Conservation (phyloP, 139 green algal genomes). For the Chlamydomonas schloesseri region DNA sequence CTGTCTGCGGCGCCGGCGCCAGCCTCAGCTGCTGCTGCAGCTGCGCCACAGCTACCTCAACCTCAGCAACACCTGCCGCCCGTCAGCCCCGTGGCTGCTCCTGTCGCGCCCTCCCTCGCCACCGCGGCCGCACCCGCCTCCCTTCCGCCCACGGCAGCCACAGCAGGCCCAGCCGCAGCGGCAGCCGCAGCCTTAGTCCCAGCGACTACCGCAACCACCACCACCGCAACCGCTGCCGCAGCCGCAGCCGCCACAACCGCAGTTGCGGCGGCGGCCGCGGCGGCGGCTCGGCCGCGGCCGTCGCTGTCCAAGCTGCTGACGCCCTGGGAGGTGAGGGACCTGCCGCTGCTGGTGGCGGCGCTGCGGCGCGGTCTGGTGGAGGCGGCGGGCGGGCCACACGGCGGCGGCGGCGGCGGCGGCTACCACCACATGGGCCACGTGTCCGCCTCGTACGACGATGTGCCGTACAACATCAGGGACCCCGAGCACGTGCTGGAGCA, state of each 20-base stretch:
- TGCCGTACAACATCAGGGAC: slow-evolving; percentile 25
- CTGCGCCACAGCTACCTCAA: neutral
- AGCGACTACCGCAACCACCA: neutral
- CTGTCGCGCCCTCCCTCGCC: no score
- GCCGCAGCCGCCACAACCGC: neutral
- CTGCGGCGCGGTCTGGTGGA: slow-evolving; percentile 23
- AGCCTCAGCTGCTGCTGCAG: neutral
- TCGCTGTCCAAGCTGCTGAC: slow-evolving; percentile 14
- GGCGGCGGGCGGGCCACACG: no score
- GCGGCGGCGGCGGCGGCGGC: no score
- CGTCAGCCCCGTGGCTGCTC: neutral
- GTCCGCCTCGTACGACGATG: slow-evolving; percentile 12
- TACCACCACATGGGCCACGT: no score
- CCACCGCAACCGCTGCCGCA: neutral
- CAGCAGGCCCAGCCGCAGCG: no score
- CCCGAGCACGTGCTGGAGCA: slow-evolving; percentile 28
- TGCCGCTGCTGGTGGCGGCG: slow-evolving; percentile 3
- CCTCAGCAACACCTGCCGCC: neutral
- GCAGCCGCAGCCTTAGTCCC: no score
- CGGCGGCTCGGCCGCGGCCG: neutral
- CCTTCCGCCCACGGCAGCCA: no score
- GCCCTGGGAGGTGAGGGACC: slow-evolving; percentile 14
- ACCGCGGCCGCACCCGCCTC: no score
- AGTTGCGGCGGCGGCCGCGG: neutral
- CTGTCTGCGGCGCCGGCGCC: neutral